Conservation (phyloP, 2,329 filamentous ascomycete genomes). For the Fusarium pininemorale region DNA sequence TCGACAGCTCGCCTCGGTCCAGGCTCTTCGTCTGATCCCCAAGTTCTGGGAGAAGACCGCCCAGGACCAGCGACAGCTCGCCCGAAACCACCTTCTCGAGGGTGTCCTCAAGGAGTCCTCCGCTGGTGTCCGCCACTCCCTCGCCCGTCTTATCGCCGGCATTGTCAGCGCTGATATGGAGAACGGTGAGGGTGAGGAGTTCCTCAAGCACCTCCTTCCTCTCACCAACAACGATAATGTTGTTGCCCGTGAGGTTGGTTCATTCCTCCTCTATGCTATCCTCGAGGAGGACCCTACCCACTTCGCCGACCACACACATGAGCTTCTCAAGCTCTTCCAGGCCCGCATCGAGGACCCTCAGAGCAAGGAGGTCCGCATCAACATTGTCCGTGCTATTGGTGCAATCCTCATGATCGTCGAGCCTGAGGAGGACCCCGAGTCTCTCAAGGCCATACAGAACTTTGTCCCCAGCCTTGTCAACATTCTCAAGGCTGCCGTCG, state of each 20-base stretch:
- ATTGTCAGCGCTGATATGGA: constrained; percentile 85
- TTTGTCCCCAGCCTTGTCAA: constrained; percentile 89
- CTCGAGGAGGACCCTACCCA: constrained; percentile 87
- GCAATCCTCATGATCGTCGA: constrained; percentile 88
- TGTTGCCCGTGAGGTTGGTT: constrained; percentile 85
- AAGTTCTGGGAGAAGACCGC: constrained; percentile 86
- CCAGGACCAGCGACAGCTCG: constrained; percentile 78
- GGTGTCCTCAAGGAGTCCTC: constrained; percentile 83
- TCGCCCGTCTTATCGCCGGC: constrained; percentile 86
- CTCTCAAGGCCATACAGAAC: constrained; percentile 78
- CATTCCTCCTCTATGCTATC: constrained; percentile 92
- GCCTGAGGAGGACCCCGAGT: constrained; percentile 81
- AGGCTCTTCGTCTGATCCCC: constrained; percentile 81
- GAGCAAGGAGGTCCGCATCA: constrained; percentile 91
- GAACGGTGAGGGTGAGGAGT: constrained; percentile 79
- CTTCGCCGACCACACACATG: constrained; percentile 81
- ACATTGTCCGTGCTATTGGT: constrained; percentile 90
- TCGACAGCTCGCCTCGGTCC: constrained; percentile 90
- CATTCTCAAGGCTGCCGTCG: constrained; percentile 85
- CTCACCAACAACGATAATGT: constrained; percentile 80
- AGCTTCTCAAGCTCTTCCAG: constrained; percentile 84
- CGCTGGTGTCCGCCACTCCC: constrained; percentile 81
- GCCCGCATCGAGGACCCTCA: constrained; percentile 90
- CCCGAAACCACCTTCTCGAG: constrained; percentile 85
- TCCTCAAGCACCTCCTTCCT: constrained; percentile 81